Evolutionary conservation across 1,284 basidiomycete genomes (phyloP), one percentile per base, ranked within the genome.

Genomic region (Abortiporus biennis): DNA sequence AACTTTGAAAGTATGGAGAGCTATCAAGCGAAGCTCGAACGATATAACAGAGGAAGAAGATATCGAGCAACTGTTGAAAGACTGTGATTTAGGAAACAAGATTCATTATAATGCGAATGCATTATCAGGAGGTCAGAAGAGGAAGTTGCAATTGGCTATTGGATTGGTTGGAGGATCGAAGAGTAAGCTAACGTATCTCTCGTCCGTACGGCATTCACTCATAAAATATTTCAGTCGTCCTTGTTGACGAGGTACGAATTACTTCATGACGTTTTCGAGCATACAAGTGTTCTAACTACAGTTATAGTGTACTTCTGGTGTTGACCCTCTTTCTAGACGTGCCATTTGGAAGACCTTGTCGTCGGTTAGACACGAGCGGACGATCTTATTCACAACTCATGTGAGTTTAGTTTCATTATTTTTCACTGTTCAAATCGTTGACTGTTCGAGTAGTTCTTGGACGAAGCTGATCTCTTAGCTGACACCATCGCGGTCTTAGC

Each of bases 401-500:
- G 77, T 77, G 50, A 46, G 74, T 58, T 6, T 27, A 22, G 44
- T 21, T 36, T 33, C 2, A 16, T 3, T 20, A 40, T 13, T 25
- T 17, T 38, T 31, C 44, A 40, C 13, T 40, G 34, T 36, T 29
- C 13, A 29, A 15, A 49, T 16, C 36, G 12, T 21, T 31, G 23
- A 45, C 20, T 31, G n/a, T n/a, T 55, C 19, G 15, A 45, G 13
- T 50, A 80, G 73, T 85, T 88, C 61, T 68, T 89, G 3, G 87
- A 91, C 50, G 86, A 91, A 62, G 85, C 85, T 0, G 87, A 90
- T 55, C 67, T 89, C 12, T 65, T 91, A 6, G 87, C 79, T 0
- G 86, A 90, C 51, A 68, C 76, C 9, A 85, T 91, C 37, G 82
- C 81, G 0, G 80, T 90, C 38, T 66, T 91, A 3, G 80, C 81